Evolutionary conservation across 2,329 filamentous ascomycete genomes (phyloP), one percentile per base, ranked within the genome.

Genomic region (Arthrobotrys musiformis): DNA sequence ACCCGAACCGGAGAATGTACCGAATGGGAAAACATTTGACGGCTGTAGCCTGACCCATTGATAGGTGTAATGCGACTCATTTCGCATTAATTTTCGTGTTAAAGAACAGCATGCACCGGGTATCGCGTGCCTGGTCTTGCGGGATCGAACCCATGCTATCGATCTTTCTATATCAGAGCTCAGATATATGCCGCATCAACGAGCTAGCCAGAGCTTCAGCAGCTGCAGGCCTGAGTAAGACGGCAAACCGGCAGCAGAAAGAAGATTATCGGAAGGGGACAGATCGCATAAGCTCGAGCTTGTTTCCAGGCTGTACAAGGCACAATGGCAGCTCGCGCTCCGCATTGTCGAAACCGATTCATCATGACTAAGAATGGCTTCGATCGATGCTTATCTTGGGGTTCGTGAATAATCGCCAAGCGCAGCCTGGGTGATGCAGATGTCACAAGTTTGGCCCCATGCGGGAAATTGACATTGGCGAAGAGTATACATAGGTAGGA

Each of bases 141-240:
- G 37, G 40, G 15, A 17, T n/a, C n/a, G n/a, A n/a, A n/a, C 17
- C 2, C 24, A 67, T 35, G 19, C 17, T 17, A 40, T 60, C 26
- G 35, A 62, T 26, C 40, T 35, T 33, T 26, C 61, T 64, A 64
- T 48, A 64, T 22, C 17, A 33, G 28, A 26, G 28, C 28, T 17
- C 35, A 37, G 33, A 54, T 64, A 64, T 64, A 63, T 64, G 68
- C 68, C 68, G 68, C 68, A 72, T 72, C 68, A 33, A 61, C 30
- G 17, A 48, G 44, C 19, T 52, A 52, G 19, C 24, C 64, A 24
- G 56, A 22, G 24, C 46, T 56, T 46, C 28, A 35, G 33, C 24
- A 54, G 58, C 68, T 72, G 68, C 68, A 72, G 33, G 58, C 56
- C 44, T 72, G 68, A 72, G 68, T 72, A 72, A 72, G 68, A 63